Evolutionary conservation across 2,329 filamentous ascomycete genomes (phyloP).

Genomic region (Bipolaris cookei): DNA sequence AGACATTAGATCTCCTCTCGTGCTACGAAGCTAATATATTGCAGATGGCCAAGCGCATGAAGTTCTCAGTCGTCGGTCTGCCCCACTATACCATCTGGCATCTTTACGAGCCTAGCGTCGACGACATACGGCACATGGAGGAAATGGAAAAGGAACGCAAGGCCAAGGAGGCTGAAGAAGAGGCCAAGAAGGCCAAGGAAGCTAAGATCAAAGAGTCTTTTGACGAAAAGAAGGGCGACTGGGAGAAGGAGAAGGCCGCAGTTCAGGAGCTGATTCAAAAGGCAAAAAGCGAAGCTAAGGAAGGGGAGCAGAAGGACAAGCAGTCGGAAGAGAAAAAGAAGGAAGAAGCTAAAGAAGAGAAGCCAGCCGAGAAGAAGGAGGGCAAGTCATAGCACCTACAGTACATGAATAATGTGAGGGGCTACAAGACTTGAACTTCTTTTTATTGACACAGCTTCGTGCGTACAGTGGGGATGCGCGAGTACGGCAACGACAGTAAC

Average conservation of each 20-base stretch:
- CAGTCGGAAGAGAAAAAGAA: conserved; percentile 59
- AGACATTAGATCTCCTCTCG: conserved; percentile 21
- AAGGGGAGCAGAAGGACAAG: conserved; percentile 53
- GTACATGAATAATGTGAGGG: conserved; percentile 1
- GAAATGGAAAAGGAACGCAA: conserved; percentile 92
- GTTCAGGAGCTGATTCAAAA: conserved; percentile 72
- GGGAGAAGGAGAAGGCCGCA: conserved; percentile 87
- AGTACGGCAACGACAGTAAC: conserved; percentile 26
- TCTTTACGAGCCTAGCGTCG: conserved; percentile 97
- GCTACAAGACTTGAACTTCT: neutral
- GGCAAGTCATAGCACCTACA: conserved; percentile 8
- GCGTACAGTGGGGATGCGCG: conserved; percentile 1
- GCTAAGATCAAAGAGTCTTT: conserved; percentile 84
- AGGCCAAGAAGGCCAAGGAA: conserved; percentile 71
- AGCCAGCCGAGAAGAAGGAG: conserved; percentile 25
- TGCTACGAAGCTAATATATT: conserved; percentile 31
- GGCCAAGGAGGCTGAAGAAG: conserved; percentile 79
- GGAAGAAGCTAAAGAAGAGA: conserved; percentile 31
- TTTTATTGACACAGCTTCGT: neutral
- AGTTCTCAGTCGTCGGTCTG: conserved; percentile 90
- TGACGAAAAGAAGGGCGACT: conserved; percentile 75
- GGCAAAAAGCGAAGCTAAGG: conserved; percentile 54
- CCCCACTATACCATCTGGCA: conserved; percentile 99
- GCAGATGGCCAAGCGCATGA: conserved; percentile 96
- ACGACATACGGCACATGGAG: conserved; percentile 97